A percentile compares a stretch with the other conserved stretches of the same genome.
These are phyloP conservation scores for Aspergillus sp. DNA, from an alignment of 2,329 filamentous ascomycete genomes.

Conservation along the genomic window DNA sequence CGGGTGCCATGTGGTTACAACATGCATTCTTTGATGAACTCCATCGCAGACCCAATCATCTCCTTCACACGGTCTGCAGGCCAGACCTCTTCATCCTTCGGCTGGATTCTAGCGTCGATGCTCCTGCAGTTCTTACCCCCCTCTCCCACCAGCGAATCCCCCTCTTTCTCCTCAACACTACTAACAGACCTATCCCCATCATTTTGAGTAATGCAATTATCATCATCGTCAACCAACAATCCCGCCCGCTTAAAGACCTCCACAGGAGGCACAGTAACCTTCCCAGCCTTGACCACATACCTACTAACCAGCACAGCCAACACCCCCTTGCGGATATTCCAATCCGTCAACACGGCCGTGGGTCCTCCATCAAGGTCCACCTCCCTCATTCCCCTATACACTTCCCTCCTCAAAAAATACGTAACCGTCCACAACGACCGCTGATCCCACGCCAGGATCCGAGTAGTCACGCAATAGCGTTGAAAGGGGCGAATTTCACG, in stretches of 20 bases:
- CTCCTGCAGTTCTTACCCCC: not conserved
- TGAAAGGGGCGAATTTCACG: not conserved
- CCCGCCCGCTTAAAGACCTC: not conserved
- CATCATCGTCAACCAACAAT: not conserved
- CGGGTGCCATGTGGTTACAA: not conserved
- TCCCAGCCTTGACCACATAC: not conserved
- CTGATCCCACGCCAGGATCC: not conserved
- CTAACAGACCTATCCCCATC: not conserved
- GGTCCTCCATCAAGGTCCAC: not conserved
- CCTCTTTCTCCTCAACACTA: not conserved
- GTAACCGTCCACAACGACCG: not conserved
- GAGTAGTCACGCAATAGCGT: not conserved
- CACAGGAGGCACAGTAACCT: not conserved
- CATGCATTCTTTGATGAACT: not conserved
- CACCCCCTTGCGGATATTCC: not conserved
- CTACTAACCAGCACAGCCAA: not conserved
- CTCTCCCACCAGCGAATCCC: not conserved
- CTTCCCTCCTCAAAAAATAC: not conserved
- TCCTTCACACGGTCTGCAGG: not conserved
- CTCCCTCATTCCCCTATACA: not conserved
- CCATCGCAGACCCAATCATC: not conserved
- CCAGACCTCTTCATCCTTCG: not conserved
- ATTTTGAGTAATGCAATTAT: not conserved
- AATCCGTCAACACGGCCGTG: not conserved
- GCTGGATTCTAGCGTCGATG: not conserved